Evolutionary conservation across 139 green algal genomes (phyloP), one percentile per base, ranked within the genome.

Genomic region (Chlorella vulgaris): DNA sequence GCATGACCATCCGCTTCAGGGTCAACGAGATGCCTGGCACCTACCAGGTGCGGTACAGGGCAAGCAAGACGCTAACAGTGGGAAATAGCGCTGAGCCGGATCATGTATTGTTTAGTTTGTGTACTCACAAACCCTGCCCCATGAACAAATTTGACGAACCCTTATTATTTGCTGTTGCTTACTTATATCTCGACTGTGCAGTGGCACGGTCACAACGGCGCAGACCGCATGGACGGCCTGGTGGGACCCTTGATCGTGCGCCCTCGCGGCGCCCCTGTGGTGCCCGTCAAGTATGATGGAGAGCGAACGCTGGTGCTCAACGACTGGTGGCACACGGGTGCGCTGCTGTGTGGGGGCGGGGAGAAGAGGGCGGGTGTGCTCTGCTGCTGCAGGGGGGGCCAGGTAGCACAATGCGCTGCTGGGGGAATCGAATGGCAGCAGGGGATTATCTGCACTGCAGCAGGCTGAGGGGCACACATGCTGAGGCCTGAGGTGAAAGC

Each of bases 201-300:
- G 39, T 93, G 84, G 84, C 91, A 94, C 55, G 89, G 90, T 61
- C 91, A 94, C 76, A 35, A 40, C 7, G 78, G 70, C 19, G 31
- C 65, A 3, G 85, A 86, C 63, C 79, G 82, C 7, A 86, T 76
- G n/a, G 88, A 94, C 43, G 89, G 89, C n/a, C 78, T 94, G 19
- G 43, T 83, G 40, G 91, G 89, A 0, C 79, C 86, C 0, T 80
- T 94, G n/a, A 89, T 94, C 36, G 74, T 94, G 18, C 78, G n/a
- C 0, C 80, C 88, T 0, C 69, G 65, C 2, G 43, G 51, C 10
- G 42, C 76, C 8, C 38, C 38, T 33, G 42, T 60, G 13, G 66
- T 85, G 29, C 58, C 70, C n/a, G 77, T 71, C 43, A 36, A 36
- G 31, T 89, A 86, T 55, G 86, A 90, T 61, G 86, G 73, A 15